These are phyloP conservation scores for Diaporthe ampelina DNA, from an alignment of 2,329 filamentous ascomycete species.

Conservation along the genomic window DNA sequence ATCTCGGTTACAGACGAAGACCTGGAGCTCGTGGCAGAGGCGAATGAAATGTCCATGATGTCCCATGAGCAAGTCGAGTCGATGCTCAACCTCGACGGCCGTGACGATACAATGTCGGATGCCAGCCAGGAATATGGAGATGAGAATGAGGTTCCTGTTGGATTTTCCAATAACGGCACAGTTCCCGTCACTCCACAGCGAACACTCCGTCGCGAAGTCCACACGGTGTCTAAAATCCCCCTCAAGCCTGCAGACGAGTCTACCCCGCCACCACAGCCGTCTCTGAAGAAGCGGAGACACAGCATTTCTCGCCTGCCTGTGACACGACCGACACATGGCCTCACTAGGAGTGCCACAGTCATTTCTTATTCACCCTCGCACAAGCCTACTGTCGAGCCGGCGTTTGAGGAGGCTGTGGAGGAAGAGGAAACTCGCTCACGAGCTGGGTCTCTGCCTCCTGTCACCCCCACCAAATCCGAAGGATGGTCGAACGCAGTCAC, in stretches of 20 bases:
- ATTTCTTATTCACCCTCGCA: constrained; percentile 69
- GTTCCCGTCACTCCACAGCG: constrained; percentile 70
- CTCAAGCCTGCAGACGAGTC: constrained; percentile 77
- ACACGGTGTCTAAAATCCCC: constrained; percentile 84
- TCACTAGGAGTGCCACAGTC: constrained; percentile 64
- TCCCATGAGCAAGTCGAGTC: constrained; percentile 59
- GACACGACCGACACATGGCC: constrained; percentile 56
- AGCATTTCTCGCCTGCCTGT: constrained; percentile 64
- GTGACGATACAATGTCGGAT: constrained; percentile 68
- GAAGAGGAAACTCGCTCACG: constrained; percentile 41
- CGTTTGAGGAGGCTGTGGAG: constrained; percentile 45
- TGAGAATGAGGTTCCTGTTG: constrained; percentile 70
- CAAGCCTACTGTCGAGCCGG: constrained; percentile 50
- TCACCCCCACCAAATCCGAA: constrained; percentile 64
- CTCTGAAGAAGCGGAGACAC: constrained; percentile 63
- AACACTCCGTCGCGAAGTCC: constrained; percentile 67
- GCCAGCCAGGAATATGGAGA: constrained; percentile 77
- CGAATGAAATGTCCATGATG: constrained; percentile 71
- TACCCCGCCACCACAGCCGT: constrained; percentile 57
- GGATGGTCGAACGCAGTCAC: constrained; percentile 65
- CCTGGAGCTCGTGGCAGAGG: constrained; percentile 69
- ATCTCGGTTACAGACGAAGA: constrained; percentile 68
- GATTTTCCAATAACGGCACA: constrained; percentile 41
- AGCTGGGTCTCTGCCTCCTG: constrained; percentile 48
- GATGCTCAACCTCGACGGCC: constrained; percentile 48